Conservation (phyloP, 2,329 filamentous ascomycete genomes). For the Neofusicoccum sp. region DNA sequence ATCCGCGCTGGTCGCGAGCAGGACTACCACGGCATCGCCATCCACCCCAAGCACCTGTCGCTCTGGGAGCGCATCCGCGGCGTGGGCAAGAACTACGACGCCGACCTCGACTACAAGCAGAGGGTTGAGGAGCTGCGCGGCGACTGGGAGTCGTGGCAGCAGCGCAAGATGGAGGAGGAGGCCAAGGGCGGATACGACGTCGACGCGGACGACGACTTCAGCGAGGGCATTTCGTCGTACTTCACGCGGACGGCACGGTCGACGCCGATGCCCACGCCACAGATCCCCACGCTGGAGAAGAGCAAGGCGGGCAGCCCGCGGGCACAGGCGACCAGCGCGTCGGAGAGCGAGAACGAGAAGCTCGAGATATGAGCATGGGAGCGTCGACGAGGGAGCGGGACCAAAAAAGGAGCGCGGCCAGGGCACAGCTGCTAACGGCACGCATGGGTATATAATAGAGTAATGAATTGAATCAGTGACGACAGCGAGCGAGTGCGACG, state of each 20-base stretch:
- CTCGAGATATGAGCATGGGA: conserved; percentile 2
- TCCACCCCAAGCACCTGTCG: conserved; percentile 85
- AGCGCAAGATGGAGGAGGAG: conserved; percentile 51
- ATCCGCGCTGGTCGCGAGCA: conserved; percentile 73
- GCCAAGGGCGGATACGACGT: conserved; percentile 35
- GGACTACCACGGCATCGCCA: conserved; percentile 90
- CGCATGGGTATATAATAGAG: conserved; percentile 9
- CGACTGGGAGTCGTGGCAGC: conserved; percentile 57
- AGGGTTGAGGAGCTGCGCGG: conserved; percentile 79
- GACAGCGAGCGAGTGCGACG: conserved; percentile 1
- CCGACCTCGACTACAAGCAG: conserved; percentile 75
- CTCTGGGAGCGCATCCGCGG: conserved; percentile 82
- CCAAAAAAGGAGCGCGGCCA: neutral
- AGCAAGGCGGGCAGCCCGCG: conserved; percentile 17
- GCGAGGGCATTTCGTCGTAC: conserved; percentile 34
- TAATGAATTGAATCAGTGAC: conserved; percentile 13
- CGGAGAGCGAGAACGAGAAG: conserved; percentile 21
- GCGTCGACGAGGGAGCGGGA: neutral
- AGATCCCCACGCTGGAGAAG: conserved; percentile 24
- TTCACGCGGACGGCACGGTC: conserved; percentile 25
- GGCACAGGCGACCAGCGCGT: neutral
- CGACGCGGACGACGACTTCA: conserved; percentile 31
- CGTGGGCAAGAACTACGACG: conserved; percentile 77
- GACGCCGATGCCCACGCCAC: conserved; percentile 16
- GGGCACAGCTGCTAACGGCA: neutral